Evolutionary conservation across 805 yeast species (phyloP).

Genomic region (Starmerella kuoi): DNA sequence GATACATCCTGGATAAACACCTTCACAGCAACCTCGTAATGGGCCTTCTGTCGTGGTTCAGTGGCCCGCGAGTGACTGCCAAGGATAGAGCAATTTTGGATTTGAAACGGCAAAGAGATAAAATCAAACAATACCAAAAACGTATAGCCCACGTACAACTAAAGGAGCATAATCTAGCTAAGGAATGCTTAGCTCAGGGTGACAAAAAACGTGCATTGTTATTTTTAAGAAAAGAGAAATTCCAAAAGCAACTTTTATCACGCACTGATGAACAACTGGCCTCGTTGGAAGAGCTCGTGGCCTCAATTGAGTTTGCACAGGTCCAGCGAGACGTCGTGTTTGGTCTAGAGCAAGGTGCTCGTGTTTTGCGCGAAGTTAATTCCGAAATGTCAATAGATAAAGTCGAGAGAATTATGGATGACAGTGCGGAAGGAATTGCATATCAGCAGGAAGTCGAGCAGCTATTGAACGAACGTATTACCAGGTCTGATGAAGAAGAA

Average conservation of each 20-base stretch:
- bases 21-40: too few relatives aligned
- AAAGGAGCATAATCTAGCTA: constrained; percentile 52
- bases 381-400: constrained; percentile 62
- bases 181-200: constrained; percentile 39
- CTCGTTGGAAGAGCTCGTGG: constrained; percentile 59
- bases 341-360: constrained; percentile 72
- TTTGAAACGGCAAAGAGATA: constrained; percentile 79
- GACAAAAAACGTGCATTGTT: constrained; percentile 52
- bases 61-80: constrained; percentile 45
- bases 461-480: constrained; percentile 29
- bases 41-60: constrained; percentile 16
- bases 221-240: constrained; percentile 64
- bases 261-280: constrained; percentile 69
- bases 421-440: constrained; percentile 64
- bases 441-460: constrained; percentile 48
- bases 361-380: constrained; percentile 62
- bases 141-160: constrained; percentile 46
- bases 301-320: constrained; percentile 66
- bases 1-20: too few relatives aligned
- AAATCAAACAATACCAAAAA: constrained; percentile 57
- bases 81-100: constrained; percentile 82
- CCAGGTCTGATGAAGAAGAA: constrained; percentile 30
- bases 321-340: constrained; percentile 74
- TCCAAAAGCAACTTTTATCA: constrained; percentile 59
- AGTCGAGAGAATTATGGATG: constrained; percentile 76